Conservation (phyloP, 1,284 basidiomycete species). For the Cutaneotrichosporon daszewskae region DNA sequence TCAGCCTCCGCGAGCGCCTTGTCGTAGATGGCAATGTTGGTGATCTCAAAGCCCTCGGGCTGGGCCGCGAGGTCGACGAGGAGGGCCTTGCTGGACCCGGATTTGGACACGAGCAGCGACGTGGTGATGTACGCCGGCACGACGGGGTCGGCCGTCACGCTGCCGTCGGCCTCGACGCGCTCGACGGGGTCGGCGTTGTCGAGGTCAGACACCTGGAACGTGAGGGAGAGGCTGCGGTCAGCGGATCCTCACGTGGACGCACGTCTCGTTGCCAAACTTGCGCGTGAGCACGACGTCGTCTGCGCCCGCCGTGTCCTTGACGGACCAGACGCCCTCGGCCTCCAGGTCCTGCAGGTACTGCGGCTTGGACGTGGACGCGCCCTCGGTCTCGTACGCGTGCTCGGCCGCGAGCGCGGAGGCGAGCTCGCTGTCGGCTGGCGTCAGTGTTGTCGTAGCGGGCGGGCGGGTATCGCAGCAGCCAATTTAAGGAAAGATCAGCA, state of each 20-base stretch:
- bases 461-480: too few species aligned
- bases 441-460: too few species aligned
- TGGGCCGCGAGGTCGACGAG: slow-evolving; percentile 75
- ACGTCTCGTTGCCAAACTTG: slow-evolving; percentile 89
- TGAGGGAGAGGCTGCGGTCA: slow-evolving; percentile 39
- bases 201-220: slow-evolving; percentile 47
- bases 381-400: slow-evolving; percentile 74
- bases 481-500: too few species aligned
- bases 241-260: slow-evolving; percentile 36
- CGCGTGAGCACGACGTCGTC: slow-evolving; percentile 79
- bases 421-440: slow-evolving; percentile 64
- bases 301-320: slow-evolving; percentile 65
- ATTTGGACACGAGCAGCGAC: slow-evolving; percentile 70
- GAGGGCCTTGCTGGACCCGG: slow-evolving; percentile 57
- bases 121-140: slow-evolving; percentile 58
- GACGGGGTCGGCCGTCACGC: slow-evolving; percentile 47
- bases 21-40: slow-evolving; percentile 81
- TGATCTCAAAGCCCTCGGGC: slow-evolving; percentile 76
- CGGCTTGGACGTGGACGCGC: slow-evolving; percentile 55
- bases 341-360: slow-evolving; percentile 76
- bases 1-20: slow-evolving; percentile 69
- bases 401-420: slow-evolving; percentile 73
- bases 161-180: slow-evolving; percentile 15
- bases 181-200: slow-evolving; percentile 25
- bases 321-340: slow-evolving; percentile 71